These are phyloP conservation scores for Trametes versicolor DNA, from an alignment of 1,284 basidiomycete genomes.

Conservation along the genomic window DNA sequence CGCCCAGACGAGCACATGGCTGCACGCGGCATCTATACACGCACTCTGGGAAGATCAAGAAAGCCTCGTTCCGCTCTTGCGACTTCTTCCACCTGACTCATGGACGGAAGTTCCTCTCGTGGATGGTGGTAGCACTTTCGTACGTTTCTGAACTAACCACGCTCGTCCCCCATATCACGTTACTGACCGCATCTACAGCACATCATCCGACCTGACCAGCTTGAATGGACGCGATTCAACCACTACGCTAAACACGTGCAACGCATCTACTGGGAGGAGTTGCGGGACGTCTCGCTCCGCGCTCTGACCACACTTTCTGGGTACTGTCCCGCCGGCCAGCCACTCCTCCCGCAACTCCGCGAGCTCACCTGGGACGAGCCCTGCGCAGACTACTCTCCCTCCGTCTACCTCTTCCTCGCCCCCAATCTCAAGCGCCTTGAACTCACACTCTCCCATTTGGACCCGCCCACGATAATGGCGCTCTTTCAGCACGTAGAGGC, in stretches of 20 bases:
- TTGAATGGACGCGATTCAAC: slow-evolving; percentile 18
- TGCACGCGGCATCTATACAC: not conserved
- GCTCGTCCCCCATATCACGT: too few species aligned
- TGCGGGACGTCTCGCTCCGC: not conserved
- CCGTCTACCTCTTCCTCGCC: slow-evolving; percentile 8
- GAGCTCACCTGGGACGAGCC: slow-evolving; percentile 7
- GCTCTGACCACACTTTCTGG: not conserved
- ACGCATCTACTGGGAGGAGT: not conserved
- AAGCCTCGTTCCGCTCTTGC: not conserved
- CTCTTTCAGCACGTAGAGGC: not conserved
- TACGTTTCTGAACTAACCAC: not conserved
- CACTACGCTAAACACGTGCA: slow-evolving; percentile 17
- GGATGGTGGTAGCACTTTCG: not conserved
- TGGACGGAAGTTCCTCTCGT: not conserved
- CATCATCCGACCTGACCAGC: not conserved
- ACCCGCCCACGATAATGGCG: not conserved
- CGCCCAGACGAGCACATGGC: not conserved
- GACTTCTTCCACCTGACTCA: not conserved
- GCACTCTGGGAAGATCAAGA: not conserved
- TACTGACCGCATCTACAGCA: not conserved
- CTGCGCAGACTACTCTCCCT: not conserved
- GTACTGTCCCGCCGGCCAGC: not conserved
- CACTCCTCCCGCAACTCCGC: slow-evolving; percentile 5
- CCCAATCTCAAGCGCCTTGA: not conserved
- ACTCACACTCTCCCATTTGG: not conserved